Evolutionary conservation across 257 asterid genomes (phyloP).

Genomic region (Forsythia suspensa): DNA sequence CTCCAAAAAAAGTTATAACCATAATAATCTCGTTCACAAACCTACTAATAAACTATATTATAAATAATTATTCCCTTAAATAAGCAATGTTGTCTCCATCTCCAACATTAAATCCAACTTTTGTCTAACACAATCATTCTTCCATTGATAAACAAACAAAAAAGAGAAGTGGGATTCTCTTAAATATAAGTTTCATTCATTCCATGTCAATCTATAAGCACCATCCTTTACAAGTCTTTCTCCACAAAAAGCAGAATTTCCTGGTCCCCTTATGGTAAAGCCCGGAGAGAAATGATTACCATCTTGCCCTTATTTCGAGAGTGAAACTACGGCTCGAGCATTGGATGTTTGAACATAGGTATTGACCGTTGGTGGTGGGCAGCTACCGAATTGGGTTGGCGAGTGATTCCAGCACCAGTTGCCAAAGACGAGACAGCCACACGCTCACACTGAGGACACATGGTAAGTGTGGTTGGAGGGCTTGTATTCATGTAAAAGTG

Average conservation of each 20-base stretch:
- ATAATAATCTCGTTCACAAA: not conserved
- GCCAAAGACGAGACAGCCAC: constrained; percentile 54
- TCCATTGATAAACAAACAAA: constrained; percentile 9
- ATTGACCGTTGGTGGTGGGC: constrained; percentile 35
- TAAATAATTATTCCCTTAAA: not conserved
- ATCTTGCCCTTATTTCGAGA: constrained; percentile 1
- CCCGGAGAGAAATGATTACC: not conserved
- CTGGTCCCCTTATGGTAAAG: constrained; percentile 9
- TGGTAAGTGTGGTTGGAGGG: constrained; percentile 94
- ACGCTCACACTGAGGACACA: constrained; percentile 97
- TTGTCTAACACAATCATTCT: constrained; percentile 21
- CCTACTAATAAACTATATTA: not conserved
- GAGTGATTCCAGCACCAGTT: constrained; percentile 27
- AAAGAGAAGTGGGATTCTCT: constrained; percentile 4
- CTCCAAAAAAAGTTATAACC: not conserved
- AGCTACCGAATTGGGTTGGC: constrained; percentile 24
- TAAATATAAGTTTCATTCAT: constrained; percentile 10
- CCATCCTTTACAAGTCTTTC: constrained; percentile 30
- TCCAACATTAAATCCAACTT: constrained; percentile 33
- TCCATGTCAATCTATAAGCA: constrained; percentile 8
- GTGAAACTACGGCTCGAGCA: constrained; percentile 21
- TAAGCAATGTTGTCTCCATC: constrained; percentile 26
- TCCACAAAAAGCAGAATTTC: constrained; percentile 12
- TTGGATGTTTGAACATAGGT: constrained; percentile 12
- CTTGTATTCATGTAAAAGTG: constrained; percentile 88